A percentile compares a stretch with the other conserved stretches of the same genome.
These are phyloP conservation scores for Agaricus sinodeliciosus DNA, from an alignment of 768 basidiomycete genomes.

Conservation along the genomic window DNA sequence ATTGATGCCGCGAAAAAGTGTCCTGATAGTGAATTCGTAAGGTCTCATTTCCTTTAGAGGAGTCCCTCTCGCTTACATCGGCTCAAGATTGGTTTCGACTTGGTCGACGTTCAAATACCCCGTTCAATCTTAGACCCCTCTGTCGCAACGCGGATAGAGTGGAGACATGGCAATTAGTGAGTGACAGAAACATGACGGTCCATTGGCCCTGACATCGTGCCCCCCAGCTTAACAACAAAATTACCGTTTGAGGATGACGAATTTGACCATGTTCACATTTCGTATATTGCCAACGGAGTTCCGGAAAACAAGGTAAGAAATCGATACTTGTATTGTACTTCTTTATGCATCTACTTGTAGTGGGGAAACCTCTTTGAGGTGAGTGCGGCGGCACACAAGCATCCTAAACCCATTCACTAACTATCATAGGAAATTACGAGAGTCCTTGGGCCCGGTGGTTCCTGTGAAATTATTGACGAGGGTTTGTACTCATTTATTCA, in stretches of 20 bases:
- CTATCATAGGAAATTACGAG: slow-evolving; percentile 59
- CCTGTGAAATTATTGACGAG: slow-evolving; percentile 68
- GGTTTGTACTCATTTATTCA: slow-evolving; percentile 32
- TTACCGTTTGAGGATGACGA: slow-evolving; percentile 79
- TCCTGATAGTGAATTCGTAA: slow-evolving; percentile 58
- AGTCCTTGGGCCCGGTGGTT: slow-evolving; percentile 62
- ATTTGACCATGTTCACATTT: slow-evolving; percentile 77
- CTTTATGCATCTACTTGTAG: slow-evolving; percentile 25
- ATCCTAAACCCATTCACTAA: background rate
- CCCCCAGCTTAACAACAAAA: slow-evolving; percentile 57
- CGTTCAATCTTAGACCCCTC: slow-evolving; percentile 41
- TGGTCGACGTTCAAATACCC: slow-evolving; percentile 69
- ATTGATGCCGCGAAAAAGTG: slow-evolving; percentile 69
- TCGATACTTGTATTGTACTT: slow-evolving; percentile 3
- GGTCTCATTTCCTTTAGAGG: slow-evolving; percentile 13
- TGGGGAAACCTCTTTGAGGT: slow-evolving; percentile 69
- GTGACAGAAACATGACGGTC: slow-evolving; percentile 9
- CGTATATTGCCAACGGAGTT: slow-evolving; percentile 56
- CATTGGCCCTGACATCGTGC: slow-evolving; percentile 1
- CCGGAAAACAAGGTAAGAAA: slow-evolving; percentile 66
- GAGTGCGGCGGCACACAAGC: slow-evolving; percentile 11
- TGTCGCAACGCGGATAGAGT: slow-evolving; percentile 53
- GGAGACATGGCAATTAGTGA: slow-evolving; percentile 78
- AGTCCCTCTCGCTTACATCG: background rate
- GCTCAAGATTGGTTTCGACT: slow-evolving; percentile 67